phyloP scores from a whole-genome alignment of 768 basidiomycete genomes.

The Suillus lakei region DNA sequence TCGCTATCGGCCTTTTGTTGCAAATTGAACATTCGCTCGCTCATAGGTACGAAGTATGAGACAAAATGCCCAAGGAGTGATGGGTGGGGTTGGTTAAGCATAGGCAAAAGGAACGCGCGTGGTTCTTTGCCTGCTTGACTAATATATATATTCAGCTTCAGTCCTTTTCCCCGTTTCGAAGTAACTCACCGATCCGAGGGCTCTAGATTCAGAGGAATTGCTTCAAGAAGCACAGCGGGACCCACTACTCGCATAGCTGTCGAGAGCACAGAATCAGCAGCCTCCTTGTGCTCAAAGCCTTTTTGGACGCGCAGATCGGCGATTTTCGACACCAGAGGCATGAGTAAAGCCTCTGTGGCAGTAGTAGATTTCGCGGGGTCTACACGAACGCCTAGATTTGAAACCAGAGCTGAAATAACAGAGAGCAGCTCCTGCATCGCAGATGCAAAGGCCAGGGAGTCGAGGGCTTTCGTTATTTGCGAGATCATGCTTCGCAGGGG shows the following conservation, averaged over 20 bases:
- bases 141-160: conserved; percentile 16
- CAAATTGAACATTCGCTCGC: conserved; percentile 89
- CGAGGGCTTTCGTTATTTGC: conserved; percentile 69
- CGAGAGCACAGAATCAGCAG: conserved; percentile 77
- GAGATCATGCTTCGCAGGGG: conserved; percentile 65
- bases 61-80: conserved; percentile 87
- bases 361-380: conserved; percentile 46
- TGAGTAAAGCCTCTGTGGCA: conserved; percentile 71
- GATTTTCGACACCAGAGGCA: conserved; percentile 71
- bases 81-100: conserved; percentile 80
- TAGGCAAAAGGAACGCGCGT: conserved; percentile 89
- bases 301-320: conserved; percentile 78
- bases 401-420: conserved; percentile 72
- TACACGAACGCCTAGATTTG: conserved; percentile 57
- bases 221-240: conserved; percentile 73
- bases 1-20: conserved; percentile 81
- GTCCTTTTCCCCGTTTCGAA: background rate
- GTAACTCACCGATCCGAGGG: conserved; percentile 71
- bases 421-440: conserved; percentile 82
- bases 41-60: conserved; percentile 90
- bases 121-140: conserved; percentile 81
- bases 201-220: conserved; percentile 86
- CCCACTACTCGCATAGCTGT: conserved; percentile 86
- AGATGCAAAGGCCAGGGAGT: conserved; percentile 72
- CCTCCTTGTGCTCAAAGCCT: conserved; percentile 90